Evolutionary conservation across 805 yeast species (phyloP).

Genomic region (Zygosaccharomyces kombuchaensis): DNA sequence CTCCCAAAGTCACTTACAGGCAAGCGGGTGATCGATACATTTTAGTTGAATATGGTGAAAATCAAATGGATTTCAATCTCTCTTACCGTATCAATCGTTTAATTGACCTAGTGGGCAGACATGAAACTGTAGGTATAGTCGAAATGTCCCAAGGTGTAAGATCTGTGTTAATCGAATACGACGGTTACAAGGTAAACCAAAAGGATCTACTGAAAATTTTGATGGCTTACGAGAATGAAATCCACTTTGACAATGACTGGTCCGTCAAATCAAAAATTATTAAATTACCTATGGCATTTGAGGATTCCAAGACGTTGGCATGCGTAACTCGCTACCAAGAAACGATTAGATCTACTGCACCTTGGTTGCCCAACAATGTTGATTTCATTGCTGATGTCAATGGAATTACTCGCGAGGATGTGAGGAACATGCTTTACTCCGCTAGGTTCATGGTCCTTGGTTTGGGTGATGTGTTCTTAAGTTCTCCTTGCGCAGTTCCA

Average conservation of each 20-base stretch:
- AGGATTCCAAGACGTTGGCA: slow-evolving; percentile 80
- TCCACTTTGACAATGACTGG: slow-evolving; percentile 76
- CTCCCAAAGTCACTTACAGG: slow-evolving; percentile 78
- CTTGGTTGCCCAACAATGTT: slow-evolving; percentile 97
- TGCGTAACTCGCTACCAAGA: slow-evolving; percentile 90
- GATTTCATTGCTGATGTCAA: slow-evolving; percentile 91
- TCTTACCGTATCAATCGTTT: slow-evolving; percentile 82
- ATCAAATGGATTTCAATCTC: slow-evolving; percentile 76
- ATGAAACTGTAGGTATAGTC: slow-evolving; percentile 71
- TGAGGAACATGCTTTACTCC: slow-evolving; percentile 77
- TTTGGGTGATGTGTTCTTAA: slow-evolving; percentile 93
- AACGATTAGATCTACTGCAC: slow-evolving; percentile 88
- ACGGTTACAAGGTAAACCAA: slow-evolving; percentile 62
- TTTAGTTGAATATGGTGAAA: slow-evolving; percentile 89
- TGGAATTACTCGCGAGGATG: slow-evolving; percentile 69
- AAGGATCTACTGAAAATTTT: slow-evolving; percentile 55
- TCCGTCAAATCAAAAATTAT: slow-evolving; percentile 75
- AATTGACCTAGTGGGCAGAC: slow-evolving; percentile 62
- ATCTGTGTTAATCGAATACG: slow-evolving; percentile 84
- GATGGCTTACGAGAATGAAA: slow-evolving; percentile 70
- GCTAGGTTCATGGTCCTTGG: slow-evolving; percentile 93
- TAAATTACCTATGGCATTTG: slow-evolving; percentile 93
- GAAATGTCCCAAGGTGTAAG: slow-evolving; percentile 98
- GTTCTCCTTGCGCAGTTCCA: slow-evolving; percentile 98
- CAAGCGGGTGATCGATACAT: slow-evolving; percentile 97